Base-by-base conservation (phyloP, 148 eudicot species). In the Cornus kousa region DNA sequence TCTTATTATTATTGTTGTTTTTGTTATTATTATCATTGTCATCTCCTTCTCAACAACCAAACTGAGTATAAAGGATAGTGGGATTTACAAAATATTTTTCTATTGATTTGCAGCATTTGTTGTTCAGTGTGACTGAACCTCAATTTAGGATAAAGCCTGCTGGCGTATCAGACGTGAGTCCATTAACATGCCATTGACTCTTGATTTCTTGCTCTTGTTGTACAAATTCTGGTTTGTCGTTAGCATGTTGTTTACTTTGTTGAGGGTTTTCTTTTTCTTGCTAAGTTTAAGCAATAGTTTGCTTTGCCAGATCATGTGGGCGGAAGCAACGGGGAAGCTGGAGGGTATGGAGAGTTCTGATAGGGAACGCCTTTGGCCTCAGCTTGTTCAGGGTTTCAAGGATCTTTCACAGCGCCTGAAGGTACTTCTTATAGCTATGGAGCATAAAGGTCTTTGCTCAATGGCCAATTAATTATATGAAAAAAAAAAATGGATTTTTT, bases 301-400 rank as follows among this genome's bases (percentile, higher is more conserved):
- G 71, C 64, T 28, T 81, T 83, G 76, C 22, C 88, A 96, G 99
- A 91, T 93, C 76, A 96, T 96, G 99, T 96, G 98, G 98, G 95
- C 97, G 9, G 99, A 96, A 86, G 97, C 99, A 33, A 88, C 93
- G 91, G 98, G 95, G 40, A 93, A 93, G 84, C 94, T 93, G 31
- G 99, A 96, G 83, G 99, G 99, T 60, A 93, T 96, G 99, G 99
- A 96, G 83, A 91, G 91, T 85, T 83, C 93, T 14, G 91, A 91
- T 78, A 88, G 99, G 53, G 98, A 96, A 78, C 97, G 98, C 67
- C 84, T 96, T 48, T 96, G 99, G 99, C 98, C 99, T 72, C 95
- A 93, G 65, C 97, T 89, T 89, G 91, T 89, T 67, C 91, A 92
- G 83, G 98, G 99, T 39, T 96, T 96, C 84, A 96, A 96, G 86